Base-by-base conservation (phyloP, 768 basidiomycete species). In the Hebeloma cylindrosporum region DNA sequence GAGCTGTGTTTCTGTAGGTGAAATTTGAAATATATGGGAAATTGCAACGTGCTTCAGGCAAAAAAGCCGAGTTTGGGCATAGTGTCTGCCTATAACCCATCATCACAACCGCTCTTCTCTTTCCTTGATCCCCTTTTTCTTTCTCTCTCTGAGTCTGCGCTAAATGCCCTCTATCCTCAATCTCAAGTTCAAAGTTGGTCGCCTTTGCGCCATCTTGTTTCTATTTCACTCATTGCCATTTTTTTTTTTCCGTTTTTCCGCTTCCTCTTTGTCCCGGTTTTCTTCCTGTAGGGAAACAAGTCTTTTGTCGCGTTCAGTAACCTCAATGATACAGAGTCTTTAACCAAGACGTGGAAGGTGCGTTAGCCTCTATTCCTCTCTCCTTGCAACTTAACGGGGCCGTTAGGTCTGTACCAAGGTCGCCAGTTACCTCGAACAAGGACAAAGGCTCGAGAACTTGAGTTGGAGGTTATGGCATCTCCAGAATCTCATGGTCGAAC, bases 381-480 rank as follows among this genome's bases (percentile, higher is more conserved):
- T 34, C 32, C 4, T 40, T 26, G 26, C 21, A 37, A 35, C 17
- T 43, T 28, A 46, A 17, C 29, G 32, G 48, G 18, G 23, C 18
- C 33, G 17, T 8, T 43, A 88, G 87, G 87, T 90, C 63, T 91
- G 89, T 70, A 89, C 89, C 16, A 91, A 91, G 73, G 90, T 93
- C 50, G 89, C 88, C 40, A 80, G 85, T 65, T 91, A 81, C 71
- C 87, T 93, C 62, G 90, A 93, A 70, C 88, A 92, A 63, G 90
- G 90, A 35, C 87, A 89, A 63, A 76, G 90, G 44, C 87, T 93
- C 60, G 90, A 92, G 78, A 93, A 93, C 76, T 69, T 93, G 68
- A 85, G 83, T 56, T 93, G 90, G 90, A 80, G 90, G 61, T 78
- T 93, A 65, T 93, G 90, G 90, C 88, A 92, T 62, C 80, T 93